These are phyloP conservation scores for Aspergillus calidoustus DNA, from an alignment of 2,329 filamentous ascomycete genomes.

Conservation along the genomic window DNA sequence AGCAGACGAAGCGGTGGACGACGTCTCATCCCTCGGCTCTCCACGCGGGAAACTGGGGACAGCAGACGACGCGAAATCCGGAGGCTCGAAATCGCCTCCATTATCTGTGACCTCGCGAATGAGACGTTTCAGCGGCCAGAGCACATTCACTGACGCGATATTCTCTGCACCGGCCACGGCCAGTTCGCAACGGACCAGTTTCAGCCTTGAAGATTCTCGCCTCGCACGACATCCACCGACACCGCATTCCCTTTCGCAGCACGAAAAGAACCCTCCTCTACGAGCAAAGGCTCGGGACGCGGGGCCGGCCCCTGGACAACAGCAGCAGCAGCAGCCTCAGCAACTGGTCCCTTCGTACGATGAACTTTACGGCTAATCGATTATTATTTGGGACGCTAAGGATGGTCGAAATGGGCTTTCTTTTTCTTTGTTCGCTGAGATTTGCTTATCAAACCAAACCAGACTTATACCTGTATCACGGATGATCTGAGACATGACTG, in stretches of 20 bases:
- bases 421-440: conserved; percentile 6
- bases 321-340: conserved; percentile 26
- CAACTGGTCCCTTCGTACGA: conserved; percentile 46
- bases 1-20: conserved; percentile 32
- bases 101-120: conserved; percentile 44
- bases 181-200: conserved; percentile 40
- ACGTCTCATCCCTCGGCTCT: conserved; percentile 11
- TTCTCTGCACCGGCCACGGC: conserved; percentile 32
- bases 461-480: background rate
- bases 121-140: conserved; percentile 41
- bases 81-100: conserved; percentile 39
- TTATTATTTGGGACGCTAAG: background rate
- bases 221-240: conserved; percentile 22
- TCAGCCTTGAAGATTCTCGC: conserved; percentile 35
- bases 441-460: conserved; percentile 3
- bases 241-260: conserved; percentile 2
- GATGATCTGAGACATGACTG: background rate
- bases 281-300: conserved; percentile 20
- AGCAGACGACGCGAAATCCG: conserved; percentile 28
- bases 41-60: conserved; percentile 16
- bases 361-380: conserved; percentile 42
- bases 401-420: background rate
- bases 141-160: conserved; percentile 32
- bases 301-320: conserved; percentile 23
- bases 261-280: conserved; percentile 29